Evolutionary conservation across 2,329 filamentous ascomycete genomes (phyloP).

Genomic region (Ophiostoma sp.): DNA sequence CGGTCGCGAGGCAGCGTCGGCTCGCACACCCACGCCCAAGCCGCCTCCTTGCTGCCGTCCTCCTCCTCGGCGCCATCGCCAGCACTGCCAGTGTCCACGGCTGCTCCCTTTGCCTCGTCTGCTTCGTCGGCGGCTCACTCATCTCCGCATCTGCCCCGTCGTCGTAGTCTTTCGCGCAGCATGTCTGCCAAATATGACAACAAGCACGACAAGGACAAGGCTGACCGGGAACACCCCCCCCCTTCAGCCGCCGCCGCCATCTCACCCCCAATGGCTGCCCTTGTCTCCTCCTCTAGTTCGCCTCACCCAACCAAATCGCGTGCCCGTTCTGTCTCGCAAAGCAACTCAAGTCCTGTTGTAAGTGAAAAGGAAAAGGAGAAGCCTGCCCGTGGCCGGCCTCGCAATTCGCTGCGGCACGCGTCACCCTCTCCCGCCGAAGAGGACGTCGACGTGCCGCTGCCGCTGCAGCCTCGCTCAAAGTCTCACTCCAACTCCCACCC

Average conservation of each 20-base stretch:
- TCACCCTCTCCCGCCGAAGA: conserved; percentile 1
- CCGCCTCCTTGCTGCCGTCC: conserved; percentile 11
- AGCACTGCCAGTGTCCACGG: background rate
- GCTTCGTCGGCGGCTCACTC: conserved; percentile 31
- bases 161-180: conserved; percentile 6
- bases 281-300: background rate
- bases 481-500: conserved; percentile 7
- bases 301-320: background rate
- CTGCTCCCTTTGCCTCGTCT: background rate
- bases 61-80: conserved; percentile 1
- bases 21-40: conserved; percentile 8
- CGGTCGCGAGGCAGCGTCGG: conserved; percentile 26
- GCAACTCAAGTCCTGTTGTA: background rate
- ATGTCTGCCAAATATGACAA: background rate
- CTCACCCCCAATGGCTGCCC: background rate
- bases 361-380: background rate
- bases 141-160: background rate
- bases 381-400: conserved; percentile 19
- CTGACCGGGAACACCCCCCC: conserved; percentile 10
- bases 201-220: conserved; percentile 11
- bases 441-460: background rate
- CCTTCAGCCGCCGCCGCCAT: background rate
- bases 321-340: background rate
- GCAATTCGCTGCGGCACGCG: conserved; percentile 20
- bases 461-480: background rate